A percentile compares a stretch with the other conserved stretches of the same genome.
Evolutionary conservation across 352 stramenopile genomes (phyloP).

Genomic region (Thalassiosira hispida): DNA sequence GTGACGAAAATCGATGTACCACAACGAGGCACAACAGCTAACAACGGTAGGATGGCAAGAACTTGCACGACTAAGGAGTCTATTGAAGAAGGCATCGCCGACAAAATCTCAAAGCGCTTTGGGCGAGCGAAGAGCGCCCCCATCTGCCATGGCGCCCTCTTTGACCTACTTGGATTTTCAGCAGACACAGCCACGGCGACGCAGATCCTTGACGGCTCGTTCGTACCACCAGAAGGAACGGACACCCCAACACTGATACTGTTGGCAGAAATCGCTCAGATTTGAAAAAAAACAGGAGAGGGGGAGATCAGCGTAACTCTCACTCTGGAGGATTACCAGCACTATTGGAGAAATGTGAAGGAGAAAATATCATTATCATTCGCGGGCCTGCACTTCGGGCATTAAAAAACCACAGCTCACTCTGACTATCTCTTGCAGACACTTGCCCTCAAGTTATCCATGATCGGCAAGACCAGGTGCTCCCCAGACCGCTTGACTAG

Average conservation of each 20-base stretch:
- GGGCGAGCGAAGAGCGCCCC: not conserved
- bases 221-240: not conserved
- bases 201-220: slow-evolving; percentile 13
- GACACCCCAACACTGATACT: not conserved
- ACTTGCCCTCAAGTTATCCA: not conserved
- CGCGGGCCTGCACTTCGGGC: slow-evolving; percentile 6
- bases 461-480: not conserved
- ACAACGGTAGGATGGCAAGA: not conserved
- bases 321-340: not conserved
- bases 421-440: slow-evolving; percentile 1
- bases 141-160: not conserved
- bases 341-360: not conserved
- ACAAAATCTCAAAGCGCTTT: not conserved
- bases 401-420: slow-evolving; percentile 5
- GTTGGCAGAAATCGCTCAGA: slow-evolving; percentile 13
- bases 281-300: not conserved
- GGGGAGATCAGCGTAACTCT: not conserved
- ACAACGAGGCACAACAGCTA: not conserved
- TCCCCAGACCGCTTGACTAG: not conserved
- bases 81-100: too few relatives aligned
- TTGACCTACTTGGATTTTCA: slow-evolving; percentile 4
- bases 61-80: not conserved
- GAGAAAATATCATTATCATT: slow-evolving; percentile 20
- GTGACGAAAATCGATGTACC: not conserved
- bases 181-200: slow-evolving; percentile 10